Evolutionary conservation across 768 basidiomycete species (phyloP).

Genomic region (Auricularia sp.): DNA sequence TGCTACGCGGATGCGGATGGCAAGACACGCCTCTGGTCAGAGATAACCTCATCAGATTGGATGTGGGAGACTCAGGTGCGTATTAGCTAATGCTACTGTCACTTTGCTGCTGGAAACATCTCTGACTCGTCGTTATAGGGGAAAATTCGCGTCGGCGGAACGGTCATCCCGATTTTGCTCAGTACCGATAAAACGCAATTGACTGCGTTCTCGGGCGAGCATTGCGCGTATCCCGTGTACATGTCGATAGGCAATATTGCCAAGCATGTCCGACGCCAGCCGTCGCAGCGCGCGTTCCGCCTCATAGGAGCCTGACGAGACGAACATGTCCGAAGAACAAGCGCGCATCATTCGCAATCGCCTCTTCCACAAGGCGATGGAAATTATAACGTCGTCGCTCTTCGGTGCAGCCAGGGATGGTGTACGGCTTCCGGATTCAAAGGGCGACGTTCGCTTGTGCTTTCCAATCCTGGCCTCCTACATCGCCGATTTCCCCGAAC

Average conservation of each 20-base stretch:
- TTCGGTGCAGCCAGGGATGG: slow-evolving; percentile 22
- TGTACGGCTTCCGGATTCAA: slow-evolving; percentile 24
- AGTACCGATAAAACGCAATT: slow-evolving; percentile 5
- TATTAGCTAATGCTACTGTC: not conserved
- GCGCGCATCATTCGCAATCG: slow-evolving; percentile 12
- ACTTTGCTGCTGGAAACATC: not conserved
- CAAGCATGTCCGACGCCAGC: slow-evolving; percentile 29
- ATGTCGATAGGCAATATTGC: slow-evolving; percentile 34
- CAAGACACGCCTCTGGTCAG: slow-evolving; percentile 19
- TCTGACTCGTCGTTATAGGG: not conserved
- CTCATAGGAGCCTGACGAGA: slow-evolving; percentile 34
- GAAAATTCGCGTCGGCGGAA: not conserved
- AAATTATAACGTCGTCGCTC: slow-evolving; percentile 23
- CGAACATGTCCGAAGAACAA: slow-evolving; percentile 33
- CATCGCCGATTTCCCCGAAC: slow-evolving; percentile 36
- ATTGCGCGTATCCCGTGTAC: slow-evolving; percentile 34
- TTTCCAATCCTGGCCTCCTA: slow-evolving; percentile 11
- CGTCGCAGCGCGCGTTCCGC: slow-evolving; percentile 24
- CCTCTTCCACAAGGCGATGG: slow-evolving; percentile 32
- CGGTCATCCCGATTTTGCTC: not conserved
- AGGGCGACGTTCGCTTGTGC: slow-evolving; percentile 31
- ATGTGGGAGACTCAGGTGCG: slow-evolving; percentile 29
- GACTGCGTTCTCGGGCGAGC: slow-evolving; percentile 10
- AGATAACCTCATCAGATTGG: slow-evolving; percentile 31
- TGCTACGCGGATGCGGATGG: slow-evolving; percentile 14